These are phyloP conservation scores for Caulochytrium protostelioides DNA, from an alignment of 371 early-diverging fungal genomes.

Conservation along the genomic window DNA sequence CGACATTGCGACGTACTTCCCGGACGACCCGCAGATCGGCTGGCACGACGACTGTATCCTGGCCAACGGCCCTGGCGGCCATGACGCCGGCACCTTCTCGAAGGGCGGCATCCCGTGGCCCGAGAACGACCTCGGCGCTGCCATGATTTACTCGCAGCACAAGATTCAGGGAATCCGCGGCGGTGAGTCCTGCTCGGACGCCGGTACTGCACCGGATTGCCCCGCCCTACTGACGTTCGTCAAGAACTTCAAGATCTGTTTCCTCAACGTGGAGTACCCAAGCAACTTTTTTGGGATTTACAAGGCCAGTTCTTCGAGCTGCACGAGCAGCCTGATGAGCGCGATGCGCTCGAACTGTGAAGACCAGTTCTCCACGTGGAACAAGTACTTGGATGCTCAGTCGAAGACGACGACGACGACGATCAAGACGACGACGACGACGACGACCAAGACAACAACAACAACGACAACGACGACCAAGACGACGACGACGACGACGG, in stretches of 20 bases:
- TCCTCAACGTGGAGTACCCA: constrained; percentile 2
- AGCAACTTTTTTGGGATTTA: no score
- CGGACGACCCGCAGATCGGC: not conserved
- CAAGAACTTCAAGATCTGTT: not conserved
- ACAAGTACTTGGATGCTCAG: no score
- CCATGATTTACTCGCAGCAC: not conserved
- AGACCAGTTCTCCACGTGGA: no score
- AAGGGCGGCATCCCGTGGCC: constrained; percentile 1
- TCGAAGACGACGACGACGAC: no score
- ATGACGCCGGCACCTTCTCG: constrained; percentile 1
- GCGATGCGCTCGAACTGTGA: no score
- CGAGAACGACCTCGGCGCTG: no score
- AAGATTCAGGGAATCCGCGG: not conserved
- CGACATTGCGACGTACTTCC: constrained; percentile 1
- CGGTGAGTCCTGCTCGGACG: constrained; percentile 2
- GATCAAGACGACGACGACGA: no score
- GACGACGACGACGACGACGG: no score
- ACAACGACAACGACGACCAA: no score
- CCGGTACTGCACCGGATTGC: not conserved
- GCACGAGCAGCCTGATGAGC: no score
- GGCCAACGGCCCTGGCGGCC: constrained; percentile 1
- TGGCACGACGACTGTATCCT: constrained; percentile 2
- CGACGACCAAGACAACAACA: no score
- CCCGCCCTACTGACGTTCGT: not conserved
- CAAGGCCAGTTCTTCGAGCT: no score